These are phyloP conservation scores for Mycena crocata DNA, from an alignment of 768 basidiomycete species.

Conservation along the genomic window DNA sequence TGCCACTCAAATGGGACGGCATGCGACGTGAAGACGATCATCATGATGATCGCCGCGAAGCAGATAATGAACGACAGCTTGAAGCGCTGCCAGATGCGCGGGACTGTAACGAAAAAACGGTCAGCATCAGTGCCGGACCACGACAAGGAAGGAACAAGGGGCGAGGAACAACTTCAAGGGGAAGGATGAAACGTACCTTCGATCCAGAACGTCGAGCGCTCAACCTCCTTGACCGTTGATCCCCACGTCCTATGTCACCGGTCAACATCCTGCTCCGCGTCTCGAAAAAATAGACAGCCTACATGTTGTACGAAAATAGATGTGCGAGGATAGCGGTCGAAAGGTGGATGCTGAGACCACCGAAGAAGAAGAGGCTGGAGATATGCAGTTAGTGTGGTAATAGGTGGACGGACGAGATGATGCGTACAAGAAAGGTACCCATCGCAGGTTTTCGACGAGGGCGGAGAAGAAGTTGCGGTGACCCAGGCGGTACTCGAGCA, in stretches of 20 bases:
- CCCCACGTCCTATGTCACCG: conserved; percentile 59
- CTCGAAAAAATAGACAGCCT: conserved; percentile 32
- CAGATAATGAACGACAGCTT: conserved; percentile 77
- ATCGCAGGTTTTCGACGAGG: conserved; percentile 68
- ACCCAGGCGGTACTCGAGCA: conserved; percentile 83
- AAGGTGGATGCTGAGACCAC: conserved; percentile 79
- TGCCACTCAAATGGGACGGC: conserved; percentile 74
- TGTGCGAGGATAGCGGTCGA: conserved; percentile 75
- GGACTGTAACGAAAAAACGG: conserved; percentile 56
- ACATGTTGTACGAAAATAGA: conserved; percentile 73
- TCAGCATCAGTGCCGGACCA: background rate
- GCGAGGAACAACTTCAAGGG: too few species aligned
- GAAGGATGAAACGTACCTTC: conserved; percentile 55
- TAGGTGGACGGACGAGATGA: conserved; percentile 13
- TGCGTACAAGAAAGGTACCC: conserved; percentile 81
- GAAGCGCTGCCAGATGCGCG: conserved; percentile 85
- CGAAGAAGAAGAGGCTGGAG: conserved; percentile 78
- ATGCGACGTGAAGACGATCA: conserved; percentile 68
- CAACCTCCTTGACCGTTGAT: conserved; percentile 81
- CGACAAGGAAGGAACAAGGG: too few species aligned
- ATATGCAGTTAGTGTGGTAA: background rate
- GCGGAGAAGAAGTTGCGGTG: conserved; percentile 61
- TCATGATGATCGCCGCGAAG: conserved; percentile 66
- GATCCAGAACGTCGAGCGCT: conserved; percentile 89
- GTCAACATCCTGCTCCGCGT: conserved; percentile 20